Evolutionary conservation across 768 basidiomycete genomes (phyloP).

Genomic region (Russula emetica): DNA sequence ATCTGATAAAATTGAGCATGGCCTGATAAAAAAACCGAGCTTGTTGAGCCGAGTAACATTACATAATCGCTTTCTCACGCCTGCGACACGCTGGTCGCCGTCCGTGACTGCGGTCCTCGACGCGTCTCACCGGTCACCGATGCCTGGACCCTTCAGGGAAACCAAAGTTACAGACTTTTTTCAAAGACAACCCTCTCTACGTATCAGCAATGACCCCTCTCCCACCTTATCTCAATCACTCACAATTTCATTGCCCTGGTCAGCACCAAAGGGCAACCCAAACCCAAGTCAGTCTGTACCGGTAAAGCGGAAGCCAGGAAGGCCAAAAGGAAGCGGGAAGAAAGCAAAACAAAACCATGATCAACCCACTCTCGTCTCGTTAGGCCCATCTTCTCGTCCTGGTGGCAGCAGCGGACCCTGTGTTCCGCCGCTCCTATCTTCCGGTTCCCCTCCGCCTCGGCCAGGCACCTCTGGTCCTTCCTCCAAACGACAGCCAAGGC

Average conservation of each 20-base stretch:
- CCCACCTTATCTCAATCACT: not conserved
- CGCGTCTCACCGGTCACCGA: conserved; percentile 13
- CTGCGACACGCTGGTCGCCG: not conserved
- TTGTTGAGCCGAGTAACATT: not conserved
- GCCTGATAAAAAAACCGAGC: too few relatives aligned
- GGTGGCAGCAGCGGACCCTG: not conserved
- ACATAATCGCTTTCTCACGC: not conserved
- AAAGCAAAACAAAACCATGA: conserved; percentile 24
- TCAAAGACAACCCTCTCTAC: conserved; percentile 9
- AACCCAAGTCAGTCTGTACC: not conserved
- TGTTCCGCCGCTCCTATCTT: not conserved
- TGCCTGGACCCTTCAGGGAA: conserved; percentile 13
- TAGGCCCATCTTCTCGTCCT: not conserved
- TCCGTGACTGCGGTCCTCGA: not conserved
- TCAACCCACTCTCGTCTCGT: not conserved
- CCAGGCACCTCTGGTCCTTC: not conserved
- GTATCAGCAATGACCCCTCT: not conserved
- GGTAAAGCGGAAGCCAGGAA: conserved; percentile 22
- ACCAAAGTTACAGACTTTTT: conserved; percentile 23
- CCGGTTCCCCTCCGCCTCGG: not conserved
- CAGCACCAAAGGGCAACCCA: not conserved
- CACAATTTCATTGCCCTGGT: not conserved
- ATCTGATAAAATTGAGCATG: too few relatives aligned
- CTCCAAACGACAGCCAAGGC: not conserved
- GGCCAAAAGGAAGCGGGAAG: conserved; percentile 31